Evolutionary conservation across 179 eudicot genomes (phyloP), one percentile per base, ranked within the genome.

Genomic region (Spinacia oleracea): DNA sequence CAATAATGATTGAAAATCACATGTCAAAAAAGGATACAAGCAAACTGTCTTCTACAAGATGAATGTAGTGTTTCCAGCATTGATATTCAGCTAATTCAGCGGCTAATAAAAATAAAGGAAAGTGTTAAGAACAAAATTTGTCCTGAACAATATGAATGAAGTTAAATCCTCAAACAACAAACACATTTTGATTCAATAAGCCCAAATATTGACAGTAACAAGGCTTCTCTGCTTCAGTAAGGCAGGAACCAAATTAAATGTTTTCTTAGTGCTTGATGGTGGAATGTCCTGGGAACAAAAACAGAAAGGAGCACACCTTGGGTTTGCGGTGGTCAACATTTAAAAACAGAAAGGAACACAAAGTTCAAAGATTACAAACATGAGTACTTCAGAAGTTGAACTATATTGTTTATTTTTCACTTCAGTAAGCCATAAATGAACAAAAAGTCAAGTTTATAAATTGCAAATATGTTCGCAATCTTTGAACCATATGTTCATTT

Each of bases 1-100:
- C 27, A 14, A 55, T 50, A 63, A 29, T 45, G 6, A 66, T 40
- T 46, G 46, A 66, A 64, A 27, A 73, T 82, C 77, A 80, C 59
- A 67, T 76, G 75, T 35, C 15, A 55, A 27, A 76, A 45, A 78
- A 38, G 29, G 25, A 42, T 2, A 55, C 20, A 5, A 69, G n/a
- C n/a, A 63, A 55, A 50, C 42, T 56, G 9, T n/a, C n/a, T n/a
- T n/a, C 8, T 32, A 34, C n/a, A 75, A 56, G 4, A 6, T 18
- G 43, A 56, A 50, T 62, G 34, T 53, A 76, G 27, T 5, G 18
- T 60, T 50, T 27, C 70, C 38, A 32, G 71, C 43, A 62, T 18
- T 16, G 34, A 32, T 50, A 9, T 51, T 27, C 20, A 46, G 70
- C 45, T 31, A 42, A 50, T 21, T 38, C 15, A 32, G 15, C n/a